Conservation (phyloP, 192 early-diverging fungal genomes). For the Entomortierella lignicola region DNA sequence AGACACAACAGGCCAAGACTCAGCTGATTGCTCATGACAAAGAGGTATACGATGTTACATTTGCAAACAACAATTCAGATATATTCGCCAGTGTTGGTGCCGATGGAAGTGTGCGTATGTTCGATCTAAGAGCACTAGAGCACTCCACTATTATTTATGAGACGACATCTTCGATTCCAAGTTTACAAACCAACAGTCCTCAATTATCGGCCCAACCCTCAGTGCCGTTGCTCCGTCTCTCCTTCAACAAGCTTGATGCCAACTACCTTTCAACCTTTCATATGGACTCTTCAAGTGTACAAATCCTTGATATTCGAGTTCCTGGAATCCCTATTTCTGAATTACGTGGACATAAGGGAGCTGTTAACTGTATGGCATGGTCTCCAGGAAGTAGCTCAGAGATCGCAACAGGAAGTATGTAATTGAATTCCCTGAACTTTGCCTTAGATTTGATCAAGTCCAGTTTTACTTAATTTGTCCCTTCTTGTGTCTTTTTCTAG, state of each 20-base stretch:
- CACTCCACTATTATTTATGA: constrained; percentile 99
- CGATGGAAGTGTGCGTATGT: constrained; percentile 97
- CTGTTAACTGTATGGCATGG: constrained; percentile 91
- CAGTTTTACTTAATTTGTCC: neutral
- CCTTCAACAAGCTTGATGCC: constrained; percentile 91
- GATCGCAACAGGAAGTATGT: constrained; percentile 86
- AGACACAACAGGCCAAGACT: constrained; percentile 96
- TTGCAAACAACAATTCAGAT: constrained; percentile 82
- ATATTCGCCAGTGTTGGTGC: constrained; percentile 98
- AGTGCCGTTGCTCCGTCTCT: constrained; percentile 78
- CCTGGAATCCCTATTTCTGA: constrained; percentile 90
- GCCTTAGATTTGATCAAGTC: neutral
- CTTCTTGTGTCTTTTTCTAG: constrained; percentile 50
- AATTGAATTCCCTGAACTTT: too few relatives aligned
- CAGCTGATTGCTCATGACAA: constrained; percentile 99
- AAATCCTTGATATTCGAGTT: constrained; percentile 91
- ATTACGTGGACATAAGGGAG: constrained; percentile 79
- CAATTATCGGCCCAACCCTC: constrained; percentile 53
- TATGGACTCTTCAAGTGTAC: constrained; percentile 83
- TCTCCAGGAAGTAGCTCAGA: constrained; percentile 82
- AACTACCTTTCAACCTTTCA: constrained; percentile 95
- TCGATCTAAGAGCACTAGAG: constrained; percentile 95
- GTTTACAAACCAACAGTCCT: constrained; percentile 21
- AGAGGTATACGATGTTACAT: constrained; percentile 99
- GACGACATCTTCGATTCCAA: constrained; percentile 61